A percentile compares a stretch with the other conserved stretches of the same genome.
Evolutionary conservation across 164 flowering plant species (phyloP).

Genomic region (Stephania yunnanensis): DNA sequence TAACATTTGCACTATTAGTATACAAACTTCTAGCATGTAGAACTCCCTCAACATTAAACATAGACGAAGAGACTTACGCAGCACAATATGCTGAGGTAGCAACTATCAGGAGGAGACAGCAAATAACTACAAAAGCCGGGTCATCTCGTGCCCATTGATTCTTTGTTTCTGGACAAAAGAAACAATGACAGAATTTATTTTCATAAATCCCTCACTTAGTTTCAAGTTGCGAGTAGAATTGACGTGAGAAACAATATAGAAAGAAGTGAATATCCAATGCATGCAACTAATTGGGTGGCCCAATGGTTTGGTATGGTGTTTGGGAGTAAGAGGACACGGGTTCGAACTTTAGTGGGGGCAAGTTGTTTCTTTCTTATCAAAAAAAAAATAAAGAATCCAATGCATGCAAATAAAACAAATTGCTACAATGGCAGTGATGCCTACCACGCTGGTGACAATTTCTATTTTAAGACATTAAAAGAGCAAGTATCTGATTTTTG

Average conservation of each 20-base stretch:
- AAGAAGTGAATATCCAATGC: background rate
- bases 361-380: too few relatives aligned
- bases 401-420: background rate
- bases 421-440: background rate
- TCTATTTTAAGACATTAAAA: too few relatives aligned
- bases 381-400: background rate
- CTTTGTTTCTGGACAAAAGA: conserved; percentile 78
- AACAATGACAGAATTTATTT: conserved; percentile 8
- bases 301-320: too few relatives aligned
- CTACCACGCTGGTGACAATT: too few relatives aligned
- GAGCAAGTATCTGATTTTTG: too few relatives aligned
- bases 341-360: too few relatives aligned
- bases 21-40: background rate
- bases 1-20: background rate
- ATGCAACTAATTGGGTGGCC: background rate
- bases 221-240: background rate
- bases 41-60: background rate
- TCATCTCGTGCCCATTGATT: conserved; percentile 99
- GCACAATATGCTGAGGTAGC: conserved; percentile 85
- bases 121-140: conserved; percentile 96
- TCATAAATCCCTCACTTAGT: background rate
- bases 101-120: conserved; percentile 82
- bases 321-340: too few relatives aligned
- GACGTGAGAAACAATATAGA: background rate
- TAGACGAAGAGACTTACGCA: conserved; percentile 58